These are phyloP conservation scores for Ascochyta pisi DNA, from an alignment of 2,329 filamentous ascomycete genomes.

Conservation along the genomic window DNA sequence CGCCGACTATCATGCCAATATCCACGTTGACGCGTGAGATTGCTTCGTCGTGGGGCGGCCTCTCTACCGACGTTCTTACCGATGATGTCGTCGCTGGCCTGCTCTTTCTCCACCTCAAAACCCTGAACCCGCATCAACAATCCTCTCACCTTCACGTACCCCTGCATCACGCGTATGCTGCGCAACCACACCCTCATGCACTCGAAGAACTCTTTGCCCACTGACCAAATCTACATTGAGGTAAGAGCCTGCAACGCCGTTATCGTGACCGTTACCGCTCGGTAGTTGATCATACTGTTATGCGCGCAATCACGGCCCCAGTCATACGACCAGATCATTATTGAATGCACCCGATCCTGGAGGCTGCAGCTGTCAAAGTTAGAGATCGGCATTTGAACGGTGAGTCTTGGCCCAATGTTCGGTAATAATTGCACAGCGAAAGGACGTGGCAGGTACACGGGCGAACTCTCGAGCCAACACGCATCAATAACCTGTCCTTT, in stretches of 20 bases:
- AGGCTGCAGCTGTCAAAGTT: constrained; percentile 1
- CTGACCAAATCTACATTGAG: not conserved
- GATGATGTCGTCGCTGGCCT: not conserved
- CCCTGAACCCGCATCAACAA: not conserved
- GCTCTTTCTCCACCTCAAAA: not conserved
- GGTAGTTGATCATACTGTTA: constrained; percentile 1
- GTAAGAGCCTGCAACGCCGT: constrained; percentile 12
- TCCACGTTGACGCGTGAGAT: not conserved
- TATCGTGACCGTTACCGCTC: constrained; percentile 11
- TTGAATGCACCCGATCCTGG: not conserved
- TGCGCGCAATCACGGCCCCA: constrained; percentile 10
- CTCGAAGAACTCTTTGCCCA: not conserved
- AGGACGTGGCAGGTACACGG: not conserved
- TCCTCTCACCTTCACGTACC: not conserved
- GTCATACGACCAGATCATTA: not conserved
- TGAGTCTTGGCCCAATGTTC: not conserved
- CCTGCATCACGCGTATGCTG: constrained; percentile 15
- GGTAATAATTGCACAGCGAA: not conserved
- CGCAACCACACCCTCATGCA: constrained; percentile 7
- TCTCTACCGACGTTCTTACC: not conserved
- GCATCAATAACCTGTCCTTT: not conserved
- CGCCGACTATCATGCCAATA: not conserved
- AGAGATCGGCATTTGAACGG: not conserved
- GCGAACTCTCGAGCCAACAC: not conserved
- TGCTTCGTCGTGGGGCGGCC: constrained; percentile 2